Evolutionary conservation across 495 filamentous ascomycete genomes (phyloP).

Genomic region (Aspergillus sclerotioniger): DNA sequence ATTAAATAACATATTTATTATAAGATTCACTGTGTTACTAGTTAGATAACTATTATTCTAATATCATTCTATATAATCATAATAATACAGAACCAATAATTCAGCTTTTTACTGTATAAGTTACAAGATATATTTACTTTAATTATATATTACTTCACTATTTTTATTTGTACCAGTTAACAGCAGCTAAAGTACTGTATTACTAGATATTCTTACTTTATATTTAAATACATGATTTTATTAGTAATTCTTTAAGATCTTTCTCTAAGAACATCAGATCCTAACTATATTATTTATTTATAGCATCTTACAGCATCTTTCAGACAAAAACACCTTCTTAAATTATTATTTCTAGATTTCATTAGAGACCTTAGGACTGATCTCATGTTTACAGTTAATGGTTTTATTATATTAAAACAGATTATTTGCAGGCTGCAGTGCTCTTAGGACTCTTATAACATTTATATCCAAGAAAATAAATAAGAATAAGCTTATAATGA

Average conservation of each 20-base stretch:
- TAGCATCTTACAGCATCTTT: conserved; percentile 26
- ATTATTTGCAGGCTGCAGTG: conserved; percentile 1
- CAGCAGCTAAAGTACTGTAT: conserved; percentile 11
- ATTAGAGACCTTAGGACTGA: conserved; percentile 23
- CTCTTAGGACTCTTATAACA: conserved; percentile 20
- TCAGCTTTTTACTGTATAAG: not conserved
- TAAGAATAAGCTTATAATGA: conserved; percentile 14
- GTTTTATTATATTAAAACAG: conserved; percentile 26
- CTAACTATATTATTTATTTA: conserved; percentile 27
- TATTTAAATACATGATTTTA: conserved; percentile 25
- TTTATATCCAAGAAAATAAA: conserved; percentile 14
- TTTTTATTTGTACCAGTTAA: conserved; percentile 11
- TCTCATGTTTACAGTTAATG: conserved; percentile 19
- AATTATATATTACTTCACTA: not conserved
- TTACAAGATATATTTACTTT: not conserved
- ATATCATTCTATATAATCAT: not conserved
- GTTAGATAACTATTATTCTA: too few relatives aligned
- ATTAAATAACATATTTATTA: too few relatives aligned
- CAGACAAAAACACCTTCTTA: conserved; percentile 1
- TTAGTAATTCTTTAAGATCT: conserved; percentile 31
- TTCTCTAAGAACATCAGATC: conserved; percentile 32
- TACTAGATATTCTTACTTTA: conserved; percentile 19
- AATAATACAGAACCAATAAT: not conserved
- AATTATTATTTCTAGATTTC: conserved; percentile 28
- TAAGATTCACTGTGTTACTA: too few relatives aligned